Base-by-base conservation (phyloP, 495 filamentous ascomycete genomes). In the Hypoxylon fuscum region DNA sequence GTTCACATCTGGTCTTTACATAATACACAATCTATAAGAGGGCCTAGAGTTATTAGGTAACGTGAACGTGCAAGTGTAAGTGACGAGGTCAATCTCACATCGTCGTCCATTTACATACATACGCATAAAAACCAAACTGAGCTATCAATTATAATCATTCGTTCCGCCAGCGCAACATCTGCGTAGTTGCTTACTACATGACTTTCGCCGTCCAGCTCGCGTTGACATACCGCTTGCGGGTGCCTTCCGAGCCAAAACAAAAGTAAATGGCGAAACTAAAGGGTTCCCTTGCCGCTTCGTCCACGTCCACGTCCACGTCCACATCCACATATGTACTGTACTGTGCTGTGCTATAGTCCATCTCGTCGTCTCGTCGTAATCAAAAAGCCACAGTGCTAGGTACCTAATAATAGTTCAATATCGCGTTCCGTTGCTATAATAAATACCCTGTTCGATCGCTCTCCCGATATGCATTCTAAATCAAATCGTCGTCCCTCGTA, bases 381-480 rank as follows among this genome's bases (percentile, higher is more conserved):
- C n/a, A n/a, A 48, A 48, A 56, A 20, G 11, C 15, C 50, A n/a
- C n/a, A n/a, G n/a, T n/a, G n/a, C n/a, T n/a, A n/a, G n/a, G n/a
- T n/a, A n/a, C n/a, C n/a, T n/a, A 46, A 11, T 21, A 62, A 15
- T 21, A 38, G 9, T 5, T 1, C 40, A 15, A 42, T 22, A 2
- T 42, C 40, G 21, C 40, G 7, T 42, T 5, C 37, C 17, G 8
- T 3, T 40, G n/a, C 14, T 34, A n/a, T n/a, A n/a, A n/a, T n/a
- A n/a, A 12, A 23, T 37, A 11, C 18, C 29, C 48, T 20, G 9
- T 43, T 40, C 38, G 14, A 45, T 43, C 43, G 62, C 62, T 59
- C 40, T 55, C 18, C 32, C 45, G 41, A 59, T 43, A 59, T 65
- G 50, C 55, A 59, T 55, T 65, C 55, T 65, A 65, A 53, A 55